Evolutionary conservation across 2,329 filamentous ascomycete genomes (phyloP).

Genomic region (Ceratocystis papillata): DNA sequence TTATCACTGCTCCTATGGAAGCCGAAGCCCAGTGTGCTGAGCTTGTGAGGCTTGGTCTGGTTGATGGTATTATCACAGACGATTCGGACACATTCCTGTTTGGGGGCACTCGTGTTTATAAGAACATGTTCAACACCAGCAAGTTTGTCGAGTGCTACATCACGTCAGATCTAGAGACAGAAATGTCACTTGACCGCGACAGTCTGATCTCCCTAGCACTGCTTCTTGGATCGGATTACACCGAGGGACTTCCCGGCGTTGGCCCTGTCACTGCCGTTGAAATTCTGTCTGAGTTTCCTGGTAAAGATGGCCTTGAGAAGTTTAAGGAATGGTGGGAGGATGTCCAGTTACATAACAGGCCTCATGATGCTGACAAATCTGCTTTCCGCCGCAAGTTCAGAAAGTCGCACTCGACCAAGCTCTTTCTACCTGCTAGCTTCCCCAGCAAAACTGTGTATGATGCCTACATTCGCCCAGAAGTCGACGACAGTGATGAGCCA

Average conservation of each 20-base stretch:
- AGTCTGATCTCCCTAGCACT: slow-evolving; percentile 86
- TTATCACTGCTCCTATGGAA: slow-evolving; percentile 97
- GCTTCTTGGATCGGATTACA: slow-evolving; percentile 87
- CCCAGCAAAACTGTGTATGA: slow-evolving; percentile 67
- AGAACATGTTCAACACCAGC: slow-evolving; percentile 99
- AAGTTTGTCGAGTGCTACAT: slow-evolving; percentile 98
- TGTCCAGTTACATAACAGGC: slow-evolving; percentile 57
- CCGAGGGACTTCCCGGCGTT: slow-evolving; percentile 78
- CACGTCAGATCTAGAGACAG: slow-evolving; percentile 68
- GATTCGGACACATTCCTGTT: slow-evolving; percentile 96
- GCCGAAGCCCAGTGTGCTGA: slow-evolving; percentile 96
- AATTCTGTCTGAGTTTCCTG: slow-evolving; percentile 79
- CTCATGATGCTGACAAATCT: slow-evolving; percentile 51
- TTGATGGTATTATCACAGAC: slow-evolving; percentile 96
- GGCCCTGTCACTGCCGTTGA: slow-evolving; percentile 92
- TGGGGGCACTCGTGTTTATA: slow-evolving; percentile 91
- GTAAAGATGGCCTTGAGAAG: slow-evolving; percentile 48
- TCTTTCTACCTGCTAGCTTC: slow-evolving; percentile 74
- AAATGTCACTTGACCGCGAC: slow-evolving; percentile 74
- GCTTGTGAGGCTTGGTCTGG: slow-evolving; percentile 71
- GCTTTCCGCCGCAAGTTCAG: slow-evolving; percentile 79
- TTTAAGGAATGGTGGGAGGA: slow-evolving; percentile 83
- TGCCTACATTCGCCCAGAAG: slow-evolving; percentile 78
- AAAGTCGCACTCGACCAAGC: slow-evolving; percentile 63
- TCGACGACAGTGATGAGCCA: slow-evolving; percentile 62